These are phyloP conservation scores for Geotrichum citri-aurantii DNA, from an alignment of 1,139 yeast species.

Conservation along the genomic window DNA sequence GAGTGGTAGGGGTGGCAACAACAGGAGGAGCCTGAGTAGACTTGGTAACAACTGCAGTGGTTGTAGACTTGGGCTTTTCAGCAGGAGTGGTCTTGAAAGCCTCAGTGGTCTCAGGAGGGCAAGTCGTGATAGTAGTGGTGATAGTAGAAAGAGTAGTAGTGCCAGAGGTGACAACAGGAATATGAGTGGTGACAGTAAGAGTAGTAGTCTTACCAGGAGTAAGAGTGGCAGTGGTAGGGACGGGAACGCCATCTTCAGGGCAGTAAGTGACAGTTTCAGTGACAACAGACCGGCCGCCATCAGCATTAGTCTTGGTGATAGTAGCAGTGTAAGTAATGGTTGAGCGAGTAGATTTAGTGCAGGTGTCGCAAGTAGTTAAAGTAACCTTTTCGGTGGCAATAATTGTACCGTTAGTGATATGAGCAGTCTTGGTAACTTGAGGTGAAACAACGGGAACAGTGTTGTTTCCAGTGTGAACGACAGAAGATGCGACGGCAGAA, in stretches of 20 bases:
- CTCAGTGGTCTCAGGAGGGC: constrained; percentile 24
- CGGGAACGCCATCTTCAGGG: constrained; percentile 7
- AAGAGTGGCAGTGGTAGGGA: background rate
- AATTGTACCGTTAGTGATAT: background rate
- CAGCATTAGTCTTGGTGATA: background rate
- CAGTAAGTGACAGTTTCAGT: constrained; percentile 12
- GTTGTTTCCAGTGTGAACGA: background rate
- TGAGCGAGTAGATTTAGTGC: background rate
- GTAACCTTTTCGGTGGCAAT: background rate
- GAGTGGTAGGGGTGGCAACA: constrained; percentile 22
- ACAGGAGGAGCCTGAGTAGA: constrained; percentile 18
- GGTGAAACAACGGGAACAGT: background rate
- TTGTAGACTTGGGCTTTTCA: background rate
- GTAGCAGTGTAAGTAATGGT: constrained; percentile 1
- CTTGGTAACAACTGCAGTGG: constrained; percentile 11
- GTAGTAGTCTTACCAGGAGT: constrained; percentile 10
- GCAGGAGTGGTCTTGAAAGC: constrained; percentile 19
- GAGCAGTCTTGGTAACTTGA: background rate
- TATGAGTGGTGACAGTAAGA: constrained; percentile 41
- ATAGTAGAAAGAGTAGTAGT: constrained; percentile 21
- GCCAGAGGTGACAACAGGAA: constrained; percentile 21
- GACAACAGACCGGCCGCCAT: constrained; percentile 48
- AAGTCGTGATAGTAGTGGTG: background rate
- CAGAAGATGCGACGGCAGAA: background rate
- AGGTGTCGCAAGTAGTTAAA: background rate